Evolutionary conservation across 1,139 yeast genomes (phyloP).

Genomic region (Wickerhamomyces sp.): DNA sequence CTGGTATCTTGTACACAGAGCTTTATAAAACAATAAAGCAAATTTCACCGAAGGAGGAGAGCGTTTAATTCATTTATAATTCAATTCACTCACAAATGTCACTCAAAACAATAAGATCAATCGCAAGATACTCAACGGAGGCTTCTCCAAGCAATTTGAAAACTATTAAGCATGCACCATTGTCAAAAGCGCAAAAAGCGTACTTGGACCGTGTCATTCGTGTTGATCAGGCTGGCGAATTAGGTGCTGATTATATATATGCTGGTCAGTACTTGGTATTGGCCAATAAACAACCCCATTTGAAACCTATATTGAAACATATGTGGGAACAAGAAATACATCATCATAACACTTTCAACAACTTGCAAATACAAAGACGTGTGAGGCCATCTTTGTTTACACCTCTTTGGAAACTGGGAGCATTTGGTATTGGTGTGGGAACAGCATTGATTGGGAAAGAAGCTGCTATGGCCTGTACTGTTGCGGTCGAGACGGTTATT

Average conservation of each 20-base stretch:
- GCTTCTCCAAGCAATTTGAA: not conserved
- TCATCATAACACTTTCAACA: constrained; percentile 83
- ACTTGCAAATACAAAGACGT: constrained; percentile 67
- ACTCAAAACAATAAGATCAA: no score
- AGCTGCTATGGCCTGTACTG: constrained; percentile 99
- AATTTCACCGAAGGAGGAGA: no score
- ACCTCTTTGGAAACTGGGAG: constrained; percentile 92
- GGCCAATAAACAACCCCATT: constrained; percentile 63
- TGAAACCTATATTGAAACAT: constrained; percentile 72
- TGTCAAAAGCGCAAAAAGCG: constrained; percentile 60
- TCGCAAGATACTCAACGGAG: not conserved
- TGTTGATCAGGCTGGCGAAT: constrained; percentile 97
- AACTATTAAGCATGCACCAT: constrained; percentile 24
- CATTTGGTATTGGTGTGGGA: constrained; percentile 77
- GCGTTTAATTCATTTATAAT: not conserved
- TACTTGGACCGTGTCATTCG: constrained; percentile 73
- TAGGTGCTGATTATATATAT: constrained; percentile 95
- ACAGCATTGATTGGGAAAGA: constrained; percentile 88
- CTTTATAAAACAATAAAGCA: no score
- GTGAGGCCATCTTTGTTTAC: constrained; percentile 89
- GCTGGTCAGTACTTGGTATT: constrained; percentile 85
- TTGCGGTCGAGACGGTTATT: constrained; percentile 97
- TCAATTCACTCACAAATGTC: not conserved
- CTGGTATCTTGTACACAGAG: no score
- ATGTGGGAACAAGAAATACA: constrained; percentile 98